A percentile compares a stretch with the other conserved stretches of the same genome.
Evolutionary conservation across 192 early-diverging fungal genomes (phyloP).

Genomic region (Phlyctochytrium planicorne): DNA sequence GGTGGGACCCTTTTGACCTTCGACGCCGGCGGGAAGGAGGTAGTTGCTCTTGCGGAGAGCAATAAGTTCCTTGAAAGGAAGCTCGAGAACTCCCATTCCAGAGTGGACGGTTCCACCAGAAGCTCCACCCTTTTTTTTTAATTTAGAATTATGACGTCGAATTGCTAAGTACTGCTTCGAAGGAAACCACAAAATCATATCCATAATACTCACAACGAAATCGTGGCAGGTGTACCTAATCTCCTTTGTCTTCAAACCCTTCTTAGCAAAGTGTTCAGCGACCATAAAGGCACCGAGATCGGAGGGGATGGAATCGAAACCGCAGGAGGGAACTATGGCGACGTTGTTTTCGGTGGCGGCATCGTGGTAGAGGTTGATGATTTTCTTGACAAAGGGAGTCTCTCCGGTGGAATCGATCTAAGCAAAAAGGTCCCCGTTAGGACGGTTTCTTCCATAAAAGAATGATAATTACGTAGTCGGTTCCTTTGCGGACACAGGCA

Average conservation of each 20-base stretch:
- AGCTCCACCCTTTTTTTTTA: conserved; percentile 47
- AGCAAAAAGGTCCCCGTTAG: too few relatives aligned
- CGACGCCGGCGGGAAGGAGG: conserved; percentile 6
- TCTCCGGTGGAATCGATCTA: conserved; percentile 94
- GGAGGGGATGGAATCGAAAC: conserved; percentile 90
- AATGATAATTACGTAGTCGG: conserved; percentile 92
- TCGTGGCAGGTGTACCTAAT: conserved; percentile 18
- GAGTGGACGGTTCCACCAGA: conserved; percentile 70
- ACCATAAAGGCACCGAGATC: conserved; percentile 80
- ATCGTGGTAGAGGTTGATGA: conserved; percentile 68
- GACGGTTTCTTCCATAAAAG: too few relatives aligned
- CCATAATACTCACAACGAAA: too few relatives aligned
- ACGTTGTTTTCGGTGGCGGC: conserved; percentile 62
- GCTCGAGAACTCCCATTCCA: conserved; percentile 12
- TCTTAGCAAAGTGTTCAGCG: conserved; percentile 43
- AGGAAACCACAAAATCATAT: too few relatives aligned
- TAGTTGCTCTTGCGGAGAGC: conserved; percentile 28
- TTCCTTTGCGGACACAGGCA: conserved; percentile 62
- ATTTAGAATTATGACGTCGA: too few relatives aligned
- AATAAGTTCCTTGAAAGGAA: conserved; percentile 21
- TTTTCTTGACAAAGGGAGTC: conserved; percentile 57
- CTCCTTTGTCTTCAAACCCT: conserved; percentile 25
- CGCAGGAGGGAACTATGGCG: conserved; percentile 78
- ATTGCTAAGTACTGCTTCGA: too few relatives aligned
- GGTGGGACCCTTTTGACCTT: conserved; percentile 4